These are phyloP conservation scores for Lagenidium sp. DNA, from an alignment of 352 stramenopile genomes.

Conservation along the genomic window DNA sequence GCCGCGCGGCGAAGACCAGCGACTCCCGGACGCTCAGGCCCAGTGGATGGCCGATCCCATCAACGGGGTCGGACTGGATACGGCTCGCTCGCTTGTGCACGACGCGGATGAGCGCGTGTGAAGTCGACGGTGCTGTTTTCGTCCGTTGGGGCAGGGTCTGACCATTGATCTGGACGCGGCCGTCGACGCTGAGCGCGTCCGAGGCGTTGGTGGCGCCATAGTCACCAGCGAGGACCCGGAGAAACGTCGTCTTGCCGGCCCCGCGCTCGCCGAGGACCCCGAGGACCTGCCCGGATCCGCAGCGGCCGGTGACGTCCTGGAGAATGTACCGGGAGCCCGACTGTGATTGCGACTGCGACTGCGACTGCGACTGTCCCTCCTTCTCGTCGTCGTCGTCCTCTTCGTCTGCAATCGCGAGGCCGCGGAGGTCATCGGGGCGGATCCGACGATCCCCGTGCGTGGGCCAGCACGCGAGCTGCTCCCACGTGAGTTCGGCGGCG, in stretches of 20 bases:
- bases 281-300: conserved; percentile 20
- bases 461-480: too few relatives aligned
- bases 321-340: too few relatives aligned
- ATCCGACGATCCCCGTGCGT: too few relatives aligned
- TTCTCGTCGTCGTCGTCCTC: too few relatives aligned
- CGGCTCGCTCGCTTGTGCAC: not conserved
- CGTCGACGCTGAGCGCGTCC: conserved; percentile 26
- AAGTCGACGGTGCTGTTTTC: conserved; percentile 1
- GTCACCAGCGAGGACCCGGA: conserved; percentile 44
- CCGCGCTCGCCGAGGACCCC: conserved; percentile 30
- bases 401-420: too few relatives aligned
- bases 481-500: too few relatives aligned
- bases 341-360: too few relatives aligned
- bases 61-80: too few relatives aligned
- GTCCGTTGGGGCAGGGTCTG: too few relatives aligned
- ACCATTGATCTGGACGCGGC: conserved; percentile 38
- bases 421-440: too few relatives aligned
- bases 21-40: conserved; percentile 27
- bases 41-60: too few relatives aligned
- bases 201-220: conserved; percentile 23
- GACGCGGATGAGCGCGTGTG: not conserved
- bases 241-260: conserved; percentile 25
- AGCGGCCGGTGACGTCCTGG: conserved; percentile 25
- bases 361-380: too few relatives aligned
- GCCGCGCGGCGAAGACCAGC: conserved; percentile 43